Conservation (phyloP, 345 rosid genomes). For the Orychophragmus violaceus region DNA sequence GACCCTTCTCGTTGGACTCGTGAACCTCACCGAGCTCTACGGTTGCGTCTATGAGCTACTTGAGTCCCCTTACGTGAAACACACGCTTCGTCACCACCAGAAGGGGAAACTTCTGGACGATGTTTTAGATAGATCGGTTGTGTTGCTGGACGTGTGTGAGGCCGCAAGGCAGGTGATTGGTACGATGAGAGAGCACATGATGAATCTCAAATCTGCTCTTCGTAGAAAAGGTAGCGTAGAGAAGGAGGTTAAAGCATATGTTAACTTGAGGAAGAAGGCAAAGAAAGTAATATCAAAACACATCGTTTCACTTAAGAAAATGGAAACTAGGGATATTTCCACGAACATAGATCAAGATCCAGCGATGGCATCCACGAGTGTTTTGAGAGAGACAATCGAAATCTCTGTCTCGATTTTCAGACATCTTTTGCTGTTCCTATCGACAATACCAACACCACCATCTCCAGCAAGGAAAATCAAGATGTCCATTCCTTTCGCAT, state of each 20-base stretch:
- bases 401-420: slow-evolving; percentile 35
- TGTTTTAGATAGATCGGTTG: slow-evolving; percentile 32
- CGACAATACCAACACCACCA: slow-evolving; percentile 18
- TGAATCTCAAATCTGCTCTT: slow-evolving; percentile 40
- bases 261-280: slow-evolving; percentile 51
- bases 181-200: slow-evolving; percentile 30
- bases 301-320: slow-evolving; percentile 35
- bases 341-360: neutral
- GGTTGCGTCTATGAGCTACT: slow-evolving; percentile 32
- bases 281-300: slow-evolving; percentile 39
- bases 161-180: slow-evolving; percentile 26
- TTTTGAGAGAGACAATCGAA: slow-evolving; percentile 4
- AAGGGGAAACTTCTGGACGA: slow-evolving; percentile 32
- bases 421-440: slow-evolving; percentile 40
- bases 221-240: slow-evolving; percentile 36
- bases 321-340: slow-evolving; percentile 16
- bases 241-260: slow-evolving; percentile 34
- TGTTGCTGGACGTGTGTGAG: slow-evolving; percentile 39
- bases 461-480: neutral
- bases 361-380: neutral
- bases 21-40: slow-evolving; percentile 40
- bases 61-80: slow-evolving; percentile 24
- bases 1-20: slow-evolving; percentile 30
- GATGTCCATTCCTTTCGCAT: slow-evolving; percentile 23
- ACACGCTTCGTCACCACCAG: slow-evolving; percentile 17